phyloP scores from a whole-genome alignment of 495 filamentous ascomycete genomes.

The Penicillium paxilli region DNA sequence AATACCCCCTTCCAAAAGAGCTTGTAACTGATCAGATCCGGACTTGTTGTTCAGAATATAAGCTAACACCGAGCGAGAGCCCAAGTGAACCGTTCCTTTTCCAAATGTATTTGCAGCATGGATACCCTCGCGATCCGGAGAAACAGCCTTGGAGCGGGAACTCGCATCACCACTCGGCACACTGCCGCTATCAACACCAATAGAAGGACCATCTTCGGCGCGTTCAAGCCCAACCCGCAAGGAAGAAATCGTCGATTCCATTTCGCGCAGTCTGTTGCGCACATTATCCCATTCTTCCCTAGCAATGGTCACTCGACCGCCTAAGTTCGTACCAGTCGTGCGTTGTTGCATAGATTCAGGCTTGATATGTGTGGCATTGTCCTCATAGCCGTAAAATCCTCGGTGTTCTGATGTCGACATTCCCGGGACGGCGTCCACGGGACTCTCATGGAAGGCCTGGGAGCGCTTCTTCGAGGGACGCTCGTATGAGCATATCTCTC shows the following conservation, averaged over 20 bases:
- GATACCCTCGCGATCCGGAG: constrained; percentile 53
- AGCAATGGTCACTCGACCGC: constrained; percentile 41
- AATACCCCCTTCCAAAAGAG: constrained; percentile 72
- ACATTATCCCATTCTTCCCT: constrained; percentile 51
- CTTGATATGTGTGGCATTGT: constrained; percentile 24
- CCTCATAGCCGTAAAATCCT: constrained; percentile 22
- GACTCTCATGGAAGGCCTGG: constrained; percentile 33
- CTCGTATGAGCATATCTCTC: constrained; percentile 71
- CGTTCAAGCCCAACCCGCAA: constrained; percentile 44
- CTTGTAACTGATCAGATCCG: constrained; percentile 64
- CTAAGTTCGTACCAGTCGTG: constrained; percentile 16
- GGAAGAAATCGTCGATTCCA: constrained; percentile 43
- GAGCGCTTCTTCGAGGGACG: constrained; percentile 59
- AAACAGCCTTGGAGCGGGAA: constrained; percentile 39
- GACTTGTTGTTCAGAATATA: constrained; percentile 60
- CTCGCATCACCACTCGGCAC: constrained; percentile 59
- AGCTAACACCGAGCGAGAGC: constrained; percentile 59
- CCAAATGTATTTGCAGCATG: constrained; percentile 55
- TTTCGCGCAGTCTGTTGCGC: constrained; percentile 39
- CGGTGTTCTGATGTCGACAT: constrained; percentile 17
- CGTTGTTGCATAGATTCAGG: constrained; percentile 25
- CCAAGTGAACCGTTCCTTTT: constrained; percentile 58
- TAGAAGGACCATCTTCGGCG: constrained; percentile 31
- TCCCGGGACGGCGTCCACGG: constrained; percentile 15
- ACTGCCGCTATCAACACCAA: constrained; percentile 46